Evolutionary conservation across 2,329 filamentous ascomycete genomes (phyloP).

Genomic region (Calonectria ilicicola): DNA sequence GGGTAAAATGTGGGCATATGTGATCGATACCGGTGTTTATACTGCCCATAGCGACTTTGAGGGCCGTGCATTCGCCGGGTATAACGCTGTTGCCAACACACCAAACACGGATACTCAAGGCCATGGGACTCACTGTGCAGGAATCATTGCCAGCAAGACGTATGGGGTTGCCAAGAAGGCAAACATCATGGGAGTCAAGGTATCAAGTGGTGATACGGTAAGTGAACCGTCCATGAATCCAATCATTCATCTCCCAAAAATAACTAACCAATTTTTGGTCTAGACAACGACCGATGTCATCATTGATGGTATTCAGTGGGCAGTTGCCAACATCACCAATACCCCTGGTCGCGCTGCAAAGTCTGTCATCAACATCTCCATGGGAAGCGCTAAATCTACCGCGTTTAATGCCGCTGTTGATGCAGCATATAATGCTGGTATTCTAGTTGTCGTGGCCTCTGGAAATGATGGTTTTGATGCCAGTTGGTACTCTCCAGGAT

Average conservation of each 20-base stretch:
- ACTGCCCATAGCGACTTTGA: not conserved
- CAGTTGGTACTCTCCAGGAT: not conserved
- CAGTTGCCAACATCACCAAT: not conserved
- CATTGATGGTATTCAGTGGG: not conserved
- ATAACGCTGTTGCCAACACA: not conserved
- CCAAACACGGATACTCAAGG: not conserved
- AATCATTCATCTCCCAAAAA: not conserved
- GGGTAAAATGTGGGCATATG: not conserved
- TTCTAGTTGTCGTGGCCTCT: not conserved
- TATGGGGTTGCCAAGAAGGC: not conserved
- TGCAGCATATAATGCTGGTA: not conserved
- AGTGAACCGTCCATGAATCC: not conserved
- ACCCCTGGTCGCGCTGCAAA: not conserved
- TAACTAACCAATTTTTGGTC: not conserved
- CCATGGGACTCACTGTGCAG: not conserved
- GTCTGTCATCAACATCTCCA: not conserved
- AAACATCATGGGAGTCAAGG: not conserved
- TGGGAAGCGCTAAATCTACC: not conserved
- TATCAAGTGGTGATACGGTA: not conserved
- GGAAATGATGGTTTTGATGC: not conserved
- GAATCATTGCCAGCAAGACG: not conserved
- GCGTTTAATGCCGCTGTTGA: not conserved
- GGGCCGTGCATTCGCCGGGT: not conserved
- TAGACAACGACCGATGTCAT: conserved; percentile 4
- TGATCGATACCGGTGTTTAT: not conserved